Evolutionary conservation across 2,329 filamentous ascomycete species (phyloP).

Genomic region (Harringtonia aguacate): DNA sequence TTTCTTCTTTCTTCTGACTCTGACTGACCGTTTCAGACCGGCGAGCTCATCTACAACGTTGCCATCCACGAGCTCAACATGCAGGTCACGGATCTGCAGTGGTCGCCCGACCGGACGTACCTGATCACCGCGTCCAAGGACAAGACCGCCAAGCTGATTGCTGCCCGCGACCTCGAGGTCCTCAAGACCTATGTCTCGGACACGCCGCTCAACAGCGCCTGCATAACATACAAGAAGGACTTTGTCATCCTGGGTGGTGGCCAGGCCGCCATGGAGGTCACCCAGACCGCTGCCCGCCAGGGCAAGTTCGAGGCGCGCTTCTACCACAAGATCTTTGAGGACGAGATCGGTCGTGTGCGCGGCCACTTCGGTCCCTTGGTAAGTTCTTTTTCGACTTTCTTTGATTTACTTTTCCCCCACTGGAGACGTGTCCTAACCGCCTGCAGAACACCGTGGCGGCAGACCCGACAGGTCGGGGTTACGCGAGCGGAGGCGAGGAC

Average conservation of each 20-base stretch:
- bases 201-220: constrained; percentile 91
- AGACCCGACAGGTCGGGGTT: constrained; percentile 82
- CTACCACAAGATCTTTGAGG: constrained; percentile 99
- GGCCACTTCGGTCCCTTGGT: constrained; percentile 89
- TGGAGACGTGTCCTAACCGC: neutral
- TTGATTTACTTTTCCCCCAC: neutral
- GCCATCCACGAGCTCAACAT: constrained; percentile 80
- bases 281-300: constrained; percentile 83
- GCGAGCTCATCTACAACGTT: constrained; percentile 91
- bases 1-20: neutral
- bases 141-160: constrained; percentile 90
- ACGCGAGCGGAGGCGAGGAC: constrained; percentile 94
- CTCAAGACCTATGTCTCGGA: constrained; percentile 89
- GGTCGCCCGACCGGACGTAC: constrained; percentile 87
- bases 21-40: constrained; percentile 48
- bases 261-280: constrained; percentile 98
- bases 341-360: constrained; percentile 93
- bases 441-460: constrained; percentile 78
- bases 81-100: constrained; percentile 87
- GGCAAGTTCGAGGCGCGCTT: constrained; percentile 99
- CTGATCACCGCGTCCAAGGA: constrained; percentile 98
- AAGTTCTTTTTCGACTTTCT: constrained; percentile 12
- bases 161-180: constrained; percentile 75
- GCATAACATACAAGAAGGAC: constrained; percentile 91
- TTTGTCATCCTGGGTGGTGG: constrained; percentile 97